Base-by-base conservation (phyloP, 2,329 filamentous ascomycete species). In the Neoascochyta sp. region DNA sequence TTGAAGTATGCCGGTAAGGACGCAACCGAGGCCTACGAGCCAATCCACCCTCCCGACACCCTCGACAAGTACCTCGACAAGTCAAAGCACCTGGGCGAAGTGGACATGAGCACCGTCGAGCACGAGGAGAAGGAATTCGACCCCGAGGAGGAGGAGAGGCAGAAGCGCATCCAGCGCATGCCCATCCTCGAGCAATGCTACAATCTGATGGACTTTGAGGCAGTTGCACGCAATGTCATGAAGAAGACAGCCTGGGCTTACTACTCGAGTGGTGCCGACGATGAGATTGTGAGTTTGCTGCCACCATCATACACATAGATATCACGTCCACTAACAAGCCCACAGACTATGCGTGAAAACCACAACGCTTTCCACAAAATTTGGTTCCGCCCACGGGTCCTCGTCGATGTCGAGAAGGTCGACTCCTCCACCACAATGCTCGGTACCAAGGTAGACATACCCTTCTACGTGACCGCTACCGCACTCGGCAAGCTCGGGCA, bases 211-310 rank as follows among this genome's bases (percentile, higher is more conserved):
- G 92, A 98, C 67, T 98, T 98, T 62, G 92, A 98, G 72, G 80
- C 86, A 3, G 90, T 96, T 19, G 92, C 92, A 4, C 80, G 83
- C 51, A 73, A 79, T 21, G 79, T 93, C 34, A 95, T 96, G 90
- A 95, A 94, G 76, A 93, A 85, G 70, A 83, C 82, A 1, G 90
- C 90, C 0, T 98, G 92, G 92, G 92, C 85, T 15, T 98, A 98
- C 69, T 98, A 98, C 65, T 95, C 87, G 1, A 92, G 85, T 56
- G 90, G 86, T 34, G 87, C 90, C 0, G 86, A 92, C 57, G 86
- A 93, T 54, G 86, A 90, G 64, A 88, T 90, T 65, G 83, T 86
- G 60, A 55, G 76, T 61, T 29, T 2, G 6, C 2, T 5, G 3
- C 4, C 9, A 19, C 13, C 18, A 11, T 20, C 20, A 5, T 9